A percentile compares a stretch with the other conserved stretches of the same genome.
These are phyloP conservation scores for Narthecium ossifragum DNA, from an alignment of 106 monocot species.

Conservation along the genomic window DNA sequence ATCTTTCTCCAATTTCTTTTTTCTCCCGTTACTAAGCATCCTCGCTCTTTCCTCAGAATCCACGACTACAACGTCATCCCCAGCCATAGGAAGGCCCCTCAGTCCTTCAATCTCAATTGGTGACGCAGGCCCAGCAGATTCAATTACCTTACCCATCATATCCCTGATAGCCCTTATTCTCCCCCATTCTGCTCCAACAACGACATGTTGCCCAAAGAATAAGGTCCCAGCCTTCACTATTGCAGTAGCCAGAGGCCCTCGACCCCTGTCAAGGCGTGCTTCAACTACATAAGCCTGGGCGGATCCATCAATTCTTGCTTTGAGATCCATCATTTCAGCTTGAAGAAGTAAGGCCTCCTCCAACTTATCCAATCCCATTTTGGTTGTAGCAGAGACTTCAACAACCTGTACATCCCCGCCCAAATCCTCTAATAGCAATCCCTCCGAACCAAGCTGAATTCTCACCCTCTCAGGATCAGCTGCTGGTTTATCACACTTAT, in stretches of 20 bases:
- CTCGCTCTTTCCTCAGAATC: conserved; percentile 81
- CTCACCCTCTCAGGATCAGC: conserved; percentile 85
- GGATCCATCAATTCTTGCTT: conserved; percentile 76
- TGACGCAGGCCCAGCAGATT: conserved; percentile 52
- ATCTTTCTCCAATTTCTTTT: conserved; percentile 69
- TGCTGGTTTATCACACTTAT: conserved; percentile 90
- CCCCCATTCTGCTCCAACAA: conserved; percentile 91
- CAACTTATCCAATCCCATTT: conserved; percentile 73
- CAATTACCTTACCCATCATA: conserved; percentile 38
- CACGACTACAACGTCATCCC: conserved; percentile 91
- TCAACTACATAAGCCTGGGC: conserved; percentile 93
- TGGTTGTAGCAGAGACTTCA: conserved; percentile 68
- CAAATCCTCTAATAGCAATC: conserved; percentile 77
- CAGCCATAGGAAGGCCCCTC: conserved; percentile 91
- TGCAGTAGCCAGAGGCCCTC: conserved; percentile 81
- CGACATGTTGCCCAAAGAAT: conserved; percentile 58
- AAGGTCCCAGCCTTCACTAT: conserved; percentile 84
- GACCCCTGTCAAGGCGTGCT: conserved; percentile 82
- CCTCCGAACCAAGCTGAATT: conserved; percentile 81
- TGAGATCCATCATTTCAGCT: conserved; percentile 92
- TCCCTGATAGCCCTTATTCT: conserved; percentile 71
- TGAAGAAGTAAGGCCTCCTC: conserved; percentile 93
- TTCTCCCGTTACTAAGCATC: conserved; percentile 87
- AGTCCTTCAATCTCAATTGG: conserved; percentile 95
- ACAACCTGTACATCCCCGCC: conserved; percentile 97